Base-by-base conservation (phyloP, 1,139 yeast genomes). In the Suhomyces ambrosiae region DNA sequence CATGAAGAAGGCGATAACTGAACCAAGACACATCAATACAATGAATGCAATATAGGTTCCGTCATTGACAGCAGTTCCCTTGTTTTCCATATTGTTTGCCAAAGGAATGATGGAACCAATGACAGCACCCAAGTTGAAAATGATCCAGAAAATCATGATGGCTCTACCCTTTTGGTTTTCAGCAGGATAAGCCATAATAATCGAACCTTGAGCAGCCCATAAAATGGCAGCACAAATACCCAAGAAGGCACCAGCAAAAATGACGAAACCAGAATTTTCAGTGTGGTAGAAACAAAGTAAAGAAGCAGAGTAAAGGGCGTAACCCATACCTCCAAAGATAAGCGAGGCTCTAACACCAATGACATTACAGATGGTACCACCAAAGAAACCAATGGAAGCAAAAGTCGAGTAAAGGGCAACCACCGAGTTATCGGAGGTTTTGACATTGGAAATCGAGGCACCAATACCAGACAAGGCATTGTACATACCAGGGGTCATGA, bases 71-170 rank as follows among this genome's bases (percentile, higher is more conserved):
- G 70, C 49, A 22, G 66, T 50, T 5, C 54, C 56, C 23, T 56
- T 54, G 44, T 64, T 63, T 37, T 69, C 50, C 46, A 77, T 48
- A 49, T 73, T 76, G 47, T 71, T 64, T 21, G 74, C 81, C 54
- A 78, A 69, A n/a, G 81, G 79, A 43, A 78, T 72, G 35, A 75
- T 60, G 12, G 77, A 65, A 38, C 83, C 82, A 44, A 72, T 75
- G 36, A 79, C 84, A 10, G 80, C 82, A 52, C 86, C 86, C 46
- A 79, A 60, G 60, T 79, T 79, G 67, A 80, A 80, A 41, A 80
- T 76, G 40, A 76, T 65, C 86, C 86, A 80, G 57, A 79, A 80
- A 15, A 74, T 56, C 72, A 69, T 66, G 36, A 80, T 68, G 37
- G 79, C 79, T 35, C 63, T 60, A 37, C 82, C 86, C 58, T 79